phyloP scores from a whole-genome alignment of 2,329 filamentous ascomycete species.

The Corniculantispora saksenae region DNA sequence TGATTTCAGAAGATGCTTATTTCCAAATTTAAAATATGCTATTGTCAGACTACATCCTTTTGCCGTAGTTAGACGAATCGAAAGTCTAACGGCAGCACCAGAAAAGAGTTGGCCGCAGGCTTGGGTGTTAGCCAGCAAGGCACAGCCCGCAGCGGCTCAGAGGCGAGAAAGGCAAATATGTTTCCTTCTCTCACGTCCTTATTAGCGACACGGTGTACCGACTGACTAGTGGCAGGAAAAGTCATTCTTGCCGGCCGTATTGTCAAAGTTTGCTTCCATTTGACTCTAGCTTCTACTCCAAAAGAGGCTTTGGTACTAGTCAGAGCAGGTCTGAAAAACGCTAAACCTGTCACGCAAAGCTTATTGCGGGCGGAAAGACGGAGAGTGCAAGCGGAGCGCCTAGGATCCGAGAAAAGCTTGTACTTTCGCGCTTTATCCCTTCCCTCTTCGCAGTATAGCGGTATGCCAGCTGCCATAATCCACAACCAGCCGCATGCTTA shows the following conservation, averaged over 20 bases:
- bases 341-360: not conserved
- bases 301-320: constrained; percentile 5
- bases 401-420: constrained; percentile 2
- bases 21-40: not conserved
- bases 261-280: not conserved
- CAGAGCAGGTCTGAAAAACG: constrained; percentile 1
- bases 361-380: not conserved
- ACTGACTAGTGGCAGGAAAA: not conserved
- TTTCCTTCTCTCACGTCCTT: not conserved
- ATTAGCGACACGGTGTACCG: no score
- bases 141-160: not conserved
- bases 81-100: constrained; percentile 12
- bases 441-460: not conserved
- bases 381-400: constrained; percentile 1
- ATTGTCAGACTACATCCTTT: not conserved
- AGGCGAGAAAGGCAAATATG: constrained; percentile 1
- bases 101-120: not conserved
- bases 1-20: not conserved
- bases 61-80: no score
- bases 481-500: not conserved
- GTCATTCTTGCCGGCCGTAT: not conserved
- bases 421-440: not conserved
- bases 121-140: not conserved
- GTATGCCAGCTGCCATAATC: not conserved
- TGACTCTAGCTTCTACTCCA: not conserved